phyloP scores from a whole-genome alignment of 352 stramenopile species.

The Globisporangium paddicum region DNA sequence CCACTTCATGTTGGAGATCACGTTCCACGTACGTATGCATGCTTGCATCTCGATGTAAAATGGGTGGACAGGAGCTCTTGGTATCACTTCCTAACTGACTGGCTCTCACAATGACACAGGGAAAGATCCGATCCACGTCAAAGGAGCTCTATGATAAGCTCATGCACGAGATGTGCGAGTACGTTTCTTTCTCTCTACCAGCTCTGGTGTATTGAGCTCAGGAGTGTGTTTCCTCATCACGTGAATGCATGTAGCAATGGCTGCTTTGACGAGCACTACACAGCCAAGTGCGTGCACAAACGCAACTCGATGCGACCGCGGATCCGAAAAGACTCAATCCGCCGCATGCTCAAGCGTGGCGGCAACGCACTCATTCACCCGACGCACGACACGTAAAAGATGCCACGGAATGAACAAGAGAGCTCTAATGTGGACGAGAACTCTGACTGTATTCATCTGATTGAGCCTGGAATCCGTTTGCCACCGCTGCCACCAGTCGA shows the following conservation, averaged over 20 bases:
- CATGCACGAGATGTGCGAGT: slow-evolving; percentile 43
- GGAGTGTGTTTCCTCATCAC: background rate
- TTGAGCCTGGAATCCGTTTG: background rate
- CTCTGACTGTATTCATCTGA: background rate
- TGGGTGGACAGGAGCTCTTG: background rate
- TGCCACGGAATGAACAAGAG: too few species aligned
- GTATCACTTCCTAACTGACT: background rate
- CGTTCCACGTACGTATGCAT: slow-evolving; percentile 45
- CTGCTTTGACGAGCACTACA: slow-evolving; percentile 53
- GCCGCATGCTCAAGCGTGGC: slow-evolving; percentile 26
- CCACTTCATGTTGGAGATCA: slow-evolving; percentile 42
- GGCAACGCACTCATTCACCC: slow-evolving; percentile 41
- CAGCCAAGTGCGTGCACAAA: slow-evolving; percentile 38
- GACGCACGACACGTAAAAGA: slow-evolving; percentile 22
- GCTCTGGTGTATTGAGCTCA: background rate
- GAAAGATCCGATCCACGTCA: slow-evolving; percentile 25
- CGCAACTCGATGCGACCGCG: slow-evolving; percentile 16
- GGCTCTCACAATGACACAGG: slow-evolving; percentile 15
- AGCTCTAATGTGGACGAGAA: too few species aligned
- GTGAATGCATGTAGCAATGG: slow-evolving; percentile 21
- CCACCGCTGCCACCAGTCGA: background rate
- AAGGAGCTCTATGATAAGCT: slow-evolving; percentile 30
- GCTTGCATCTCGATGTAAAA: background rate
- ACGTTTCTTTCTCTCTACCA: slow-evolving; percentile 6
- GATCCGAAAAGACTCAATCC: slow-evolving; percentile 22